Percentiles rank a stretch among this genome's conserved stretches.
Conservation (phyloP, 306 rosid species). For the Lathyrus oleraceus region DNA sequence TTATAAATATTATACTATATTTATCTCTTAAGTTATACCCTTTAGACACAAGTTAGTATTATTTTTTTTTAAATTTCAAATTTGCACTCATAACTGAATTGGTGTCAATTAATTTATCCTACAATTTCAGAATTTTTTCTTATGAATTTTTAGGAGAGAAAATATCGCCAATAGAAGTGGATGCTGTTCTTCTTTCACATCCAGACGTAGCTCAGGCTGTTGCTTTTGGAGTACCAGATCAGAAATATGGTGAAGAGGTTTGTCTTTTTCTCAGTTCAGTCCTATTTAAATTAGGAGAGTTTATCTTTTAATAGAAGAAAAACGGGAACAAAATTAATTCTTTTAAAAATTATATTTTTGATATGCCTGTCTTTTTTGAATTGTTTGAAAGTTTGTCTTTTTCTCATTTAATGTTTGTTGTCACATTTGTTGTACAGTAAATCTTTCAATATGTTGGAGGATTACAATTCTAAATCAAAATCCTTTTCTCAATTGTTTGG, state of each 20-base stretch:
- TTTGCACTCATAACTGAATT: background rate
- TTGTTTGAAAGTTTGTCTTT: background rate
- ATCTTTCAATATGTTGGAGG: background rate
- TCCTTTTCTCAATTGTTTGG: no score
- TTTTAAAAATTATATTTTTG: no score
- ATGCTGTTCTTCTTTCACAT: conserved; percentile 71
- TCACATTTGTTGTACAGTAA: background rate
- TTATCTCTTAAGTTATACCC: no score
- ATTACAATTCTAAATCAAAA: no score
- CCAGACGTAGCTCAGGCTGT: conserved; percentile 77
- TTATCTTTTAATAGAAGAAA: no score
- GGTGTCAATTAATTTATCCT: background rate
- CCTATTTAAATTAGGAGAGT: no score
- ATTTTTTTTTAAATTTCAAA: background rate
- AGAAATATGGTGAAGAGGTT: conserved; percentile 92
- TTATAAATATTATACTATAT: no score
- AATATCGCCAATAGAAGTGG: conserved; percentile 94
- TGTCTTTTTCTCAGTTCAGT: background rate
- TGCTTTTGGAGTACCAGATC: conserved; percentile 86
- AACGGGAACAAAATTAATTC: no score
- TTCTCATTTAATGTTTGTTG: background rate
- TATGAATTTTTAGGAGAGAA: conserved; percentile 63
- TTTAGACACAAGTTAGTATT: no score
- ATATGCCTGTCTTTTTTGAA: no score
- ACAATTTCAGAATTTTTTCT: background rate